These are phyloP conservation scores for Saturnispora kantuleensis DNA, from an alignment of 805 yeast genomes.

Conservation along the genomic window DNA sequence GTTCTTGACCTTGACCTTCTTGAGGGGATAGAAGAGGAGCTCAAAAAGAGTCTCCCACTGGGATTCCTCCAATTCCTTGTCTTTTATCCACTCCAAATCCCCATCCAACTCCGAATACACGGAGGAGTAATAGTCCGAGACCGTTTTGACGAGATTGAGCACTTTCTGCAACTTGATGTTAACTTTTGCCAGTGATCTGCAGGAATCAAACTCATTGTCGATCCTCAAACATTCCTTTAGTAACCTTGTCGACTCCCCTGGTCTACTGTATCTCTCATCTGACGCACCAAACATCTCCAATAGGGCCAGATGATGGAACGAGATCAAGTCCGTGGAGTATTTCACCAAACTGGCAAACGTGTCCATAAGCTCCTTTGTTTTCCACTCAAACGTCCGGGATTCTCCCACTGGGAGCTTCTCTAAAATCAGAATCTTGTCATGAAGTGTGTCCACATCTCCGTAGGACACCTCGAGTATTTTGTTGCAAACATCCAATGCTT, in stretches of 20 bases:
- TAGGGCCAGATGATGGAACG: conserved; percentile 20
- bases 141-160: conserved; percentile 32
- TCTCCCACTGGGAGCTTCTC: conserved; percentile 5
- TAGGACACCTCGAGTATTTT: background rate
- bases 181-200: conserved; percentile 49
- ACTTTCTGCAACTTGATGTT: conserved; percentile 35
- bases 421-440: conserved; percentile 1
- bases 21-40: conserved; percentile 21
- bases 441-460: conserved; percentile 3
- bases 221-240: conserved; percentile 54
- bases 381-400: conserved; percentile 13
- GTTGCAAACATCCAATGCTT: background rate
- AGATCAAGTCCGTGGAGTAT: conserved; percentile 14
- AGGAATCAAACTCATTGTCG: conserved; percentile 61
- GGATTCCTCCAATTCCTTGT: conserved; percentile 32
- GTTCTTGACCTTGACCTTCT: conserved; percentile 17
- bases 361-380: conserved; percentile 16
- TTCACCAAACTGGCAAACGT: conserved; percentile 20
- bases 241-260: conserved; percentile 12
- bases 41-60: conserved; percentile 32
- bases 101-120: conserved; percentile 28
- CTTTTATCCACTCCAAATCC: conserved; percentile 22
- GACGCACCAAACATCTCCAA: conserved; percentile 21
- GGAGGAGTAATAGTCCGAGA: conserved; percentile 33
- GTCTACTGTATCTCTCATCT: conserved; percentile 9